These are phyloP conservation scores for Bryoglossum gracile DNA, from an alignment of 495 filamentous ascomycete genomes.

Conservation along the genomic window DNA sequence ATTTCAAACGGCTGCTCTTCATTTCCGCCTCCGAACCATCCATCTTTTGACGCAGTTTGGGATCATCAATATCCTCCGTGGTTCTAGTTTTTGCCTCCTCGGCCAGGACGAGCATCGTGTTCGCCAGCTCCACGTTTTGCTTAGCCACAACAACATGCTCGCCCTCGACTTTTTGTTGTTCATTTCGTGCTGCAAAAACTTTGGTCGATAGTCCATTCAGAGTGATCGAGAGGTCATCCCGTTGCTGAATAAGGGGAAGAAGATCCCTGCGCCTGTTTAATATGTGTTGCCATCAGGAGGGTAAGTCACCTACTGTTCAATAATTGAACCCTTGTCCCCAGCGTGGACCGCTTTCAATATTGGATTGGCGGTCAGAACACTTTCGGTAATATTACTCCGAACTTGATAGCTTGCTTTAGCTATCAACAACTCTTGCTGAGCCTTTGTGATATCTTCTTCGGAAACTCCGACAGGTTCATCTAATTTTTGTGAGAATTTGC, in stretches of 20 bases:
- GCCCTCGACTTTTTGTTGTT: slow-evolving; percentile 46
- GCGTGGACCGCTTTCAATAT: slow-evolving; percentile 69
- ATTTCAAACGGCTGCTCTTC: slow-evolving; percentile 49
- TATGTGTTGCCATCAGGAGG: not conserved
- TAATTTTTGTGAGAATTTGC: slow-evolving; percentile 8
- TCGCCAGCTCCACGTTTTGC: slow-evolving; percentile 55
- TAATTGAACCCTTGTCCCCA: slow-evolving; percentile 52
- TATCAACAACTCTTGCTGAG: slow-evolving; percentile 59
- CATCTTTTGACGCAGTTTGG: slow-evolving; percentile 44
- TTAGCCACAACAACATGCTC: slow-evolving; percentile 46
- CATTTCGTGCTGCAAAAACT: slow-evolving; percentile 38
- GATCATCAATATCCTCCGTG: slow-evolving; percentile 41
- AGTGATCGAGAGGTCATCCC: slow-evolving; percentile 55
- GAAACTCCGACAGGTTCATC: slow-evolving; percentile 21
- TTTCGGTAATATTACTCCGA: slow-evolving; percentile 57
- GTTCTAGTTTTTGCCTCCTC: slow-evolving; percentile 46
- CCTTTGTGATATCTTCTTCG: slow-evolving; percentile 43
- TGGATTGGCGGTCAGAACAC: slow-evolving; percentile 61
- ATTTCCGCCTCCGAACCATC: slow-evolving; percentile 48
- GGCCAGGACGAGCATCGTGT: slow-evolving; percentile 52
- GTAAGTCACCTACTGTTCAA: slow-evolving; percentile 51
- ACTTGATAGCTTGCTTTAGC: slow-evolving; percentile 61
- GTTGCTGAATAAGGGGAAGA: slow-evolving; percentile 54
- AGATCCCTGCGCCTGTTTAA: slow-evolving; percentile 45
- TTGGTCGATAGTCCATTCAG: slow-evolving; percentile 49